A percentile compares a stretch with the other conserved stretches of the same genome.
phyloP scores from a whole-genome alignment of 192 early-diverging fungal genomes.

The Rhizophagus prolifer region DNA sequence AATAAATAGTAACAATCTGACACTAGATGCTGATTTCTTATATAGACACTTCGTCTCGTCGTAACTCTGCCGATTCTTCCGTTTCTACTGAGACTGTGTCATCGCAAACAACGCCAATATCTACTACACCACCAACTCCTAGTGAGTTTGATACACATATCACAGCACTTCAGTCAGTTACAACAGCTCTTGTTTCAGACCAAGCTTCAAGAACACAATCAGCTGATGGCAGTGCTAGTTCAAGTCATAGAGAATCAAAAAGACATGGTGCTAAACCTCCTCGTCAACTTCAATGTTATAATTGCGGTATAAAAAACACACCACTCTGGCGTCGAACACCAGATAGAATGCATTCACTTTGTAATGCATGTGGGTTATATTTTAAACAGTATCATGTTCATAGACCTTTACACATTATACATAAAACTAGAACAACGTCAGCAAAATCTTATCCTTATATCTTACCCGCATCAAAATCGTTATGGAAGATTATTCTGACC shows the following conservation, averaged over 20 bases:
- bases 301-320: conserved; percentile 83
- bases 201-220: conserved; percentile 7
- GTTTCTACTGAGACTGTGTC: conserved; percentile 10
- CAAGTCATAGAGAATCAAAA: conserved; percentile 33
- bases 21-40: background rate
- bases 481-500: background rate
- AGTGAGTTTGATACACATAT: conserved; percentile 17
- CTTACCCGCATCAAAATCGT: conserved; percentile 18
- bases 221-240: background rate
- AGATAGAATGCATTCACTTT: conserved; percentile 78
- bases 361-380: conserved; percentile 93
- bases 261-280: conserved; percentile 40
- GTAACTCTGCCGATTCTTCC: conserved; percentile 16
- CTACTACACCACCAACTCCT: conserved; percentile 27
- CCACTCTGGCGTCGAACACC: conserved; percentile 84
- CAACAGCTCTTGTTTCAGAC: background rate
- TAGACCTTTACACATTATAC: conserved; percentile 69
- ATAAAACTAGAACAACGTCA: conserved; percentile 36
- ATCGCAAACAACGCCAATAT: conserved; percentile 24
- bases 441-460: conserved; percentile 27
- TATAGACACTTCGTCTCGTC: conserved; percentile 6
- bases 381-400: conserved; percentile 84
- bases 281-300: conserved; percentile 59
- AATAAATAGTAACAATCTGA: background rate
- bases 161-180: conserved; percentile 2